A percentile compares a stretch with the other conserved stretches of the same genome.
phyloP scores from a whole-genome alignment of 2,329 filamentous ascomycete species.

The Pezizomycotina sp. region DNA sequence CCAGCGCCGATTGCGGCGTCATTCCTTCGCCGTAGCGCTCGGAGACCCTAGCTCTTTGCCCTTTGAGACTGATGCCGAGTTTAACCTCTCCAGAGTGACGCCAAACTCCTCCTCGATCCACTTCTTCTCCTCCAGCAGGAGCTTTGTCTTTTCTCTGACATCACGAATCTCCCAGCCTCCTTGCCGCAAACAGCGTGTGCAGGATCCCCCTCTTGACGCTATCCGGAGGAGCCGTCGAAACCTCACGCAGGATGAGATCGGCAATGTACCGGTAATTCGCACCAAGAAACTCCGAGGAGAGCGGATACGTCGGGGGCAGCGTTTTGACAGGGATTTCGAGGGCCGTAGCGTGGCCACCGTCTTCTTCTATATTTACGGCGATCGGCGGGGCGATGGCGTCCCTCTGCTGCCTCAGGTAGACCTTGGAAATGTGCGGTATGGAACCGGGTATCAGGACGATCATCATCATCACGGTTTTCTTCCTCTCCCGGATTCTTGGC shows the following conservation, averaged over 20 bases:
- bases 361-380: constrained; percentile 1
- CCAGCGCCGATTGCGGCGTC: constrained; percentile 18
- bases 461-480: constrained; percentile 15
- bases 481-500: constrained; percentile 14
- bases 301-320: constrained; percentile 14
- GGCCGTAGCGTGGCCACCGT: constrained; percentile 9
- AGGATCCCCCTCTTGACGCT: constrained; percentile 16
- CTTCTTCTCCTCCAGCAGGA: constrained; percentile 11
- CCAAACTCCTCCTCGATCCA: constrained; percentile 17
- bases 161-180: constrained; percentile 12
- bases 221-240: constrained; percentile 13
- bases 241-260: constrained; percentile 13
- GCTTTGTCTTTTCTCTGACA: constrained; percentile 9
- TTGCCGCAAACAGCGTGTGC: constrained; percentile 15
- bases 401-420: constrained; percentile 17
- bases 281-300: constrained; percentile 17
- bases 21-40: constrained; percentile 15
- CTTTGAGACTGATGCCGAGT: constrained; percentile 12
- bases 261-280: constrained; percentile 18
- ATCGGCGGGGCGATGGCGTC: constrained; percentile 7
- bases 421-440: constrained; percentile 18
- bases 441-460: constrained; percentile 16
- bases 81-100: constrained; percentile 13
- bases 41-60: constrained; percentile 13
- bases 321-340: constrained; percentile 18